Evolutionary conservation across 768 basidiomycete species (phyloP), one percentile per base, ranked within the genome.

Genomic region (Psilocybe azurescens): DNA sequence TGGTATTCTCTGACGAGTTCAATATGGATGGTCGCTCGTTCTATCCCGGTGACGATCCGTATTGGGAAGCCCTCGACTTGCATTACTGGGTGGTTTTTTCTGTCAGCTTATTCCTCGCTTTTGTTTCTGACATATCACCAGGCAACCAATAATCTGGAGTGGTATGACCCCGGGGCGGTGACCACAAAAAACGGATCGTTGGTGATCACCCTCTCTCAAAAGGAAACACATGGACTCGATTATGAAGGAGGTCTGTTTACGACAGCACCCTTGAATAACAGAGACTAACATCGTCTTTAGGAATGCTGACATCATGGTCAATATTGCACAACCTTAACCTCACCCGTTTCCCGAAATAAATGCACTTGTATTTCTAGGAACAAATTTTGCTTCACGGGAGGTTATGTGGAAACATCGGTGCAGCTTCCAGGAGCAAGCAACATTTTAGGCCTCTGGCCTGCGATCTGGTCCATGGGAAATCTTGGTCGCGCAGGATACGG

Each of bases 381-480:
- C 75, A 94, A 95, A 75, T 90, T 97, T 63, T 96, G 92, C 73
- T 95, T 94, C 75, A 91, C 91, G 13, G 91, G 90, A 28, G 93
- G 94, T 28, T 85, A 89, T 59, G 81, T 94, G 55, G 90, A 93
- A 70, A 73, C 81, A 0, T 81, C 76, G 8, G 87, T 91, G 8
- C 79, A 82, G 16, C 79, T 93, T 11, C 91, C 91, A 24, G 90
- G 90, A 7, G 77, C 82, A 16, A 87, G 83, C 66, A 85, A 88
- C 66, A 78, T 94, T 33, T 76, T 85, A 18, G 88, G 86, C 59
- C 73, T 84, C 73, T 94, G 91, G 93, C 93, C 93, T 49, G 92
- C 90, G 58, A 80, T 88, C 1, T 95, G 93, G 93, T 86, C 90
- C 30, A 89, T 81, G 83, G 87, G 85, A 67, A 76, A 87, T 77